These are phyloP conservation scores for Sarocladium kiliense DNA, from an alignment of 2,329 filamentous ascomycete genomes.

Conservation along the genomic window DNA sequence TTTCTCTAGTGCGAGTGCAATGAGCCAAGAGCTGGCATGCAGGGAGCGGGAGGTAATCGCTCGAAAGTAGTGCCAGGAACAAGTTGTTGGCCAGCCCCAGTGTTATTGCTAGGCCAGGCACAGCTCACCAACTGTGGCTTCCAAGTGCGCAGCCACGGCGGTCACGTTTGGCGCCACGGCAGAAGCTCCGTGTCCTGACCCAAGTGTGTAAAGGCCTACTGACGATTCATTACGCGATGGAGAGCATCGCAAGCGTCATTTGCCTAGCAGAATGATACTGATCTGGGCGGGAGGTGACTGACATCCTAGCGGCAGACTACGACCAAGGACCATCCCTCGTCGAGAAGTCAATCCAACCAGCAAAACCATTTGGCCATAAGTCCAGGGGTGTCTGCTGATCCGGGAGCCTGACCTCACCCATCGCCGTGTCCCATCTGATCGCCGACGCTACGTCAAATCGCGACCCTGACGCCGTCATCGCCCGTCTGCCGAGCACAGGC, in stretches of 20 bases:
- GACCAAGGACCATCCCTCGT: not conserved
- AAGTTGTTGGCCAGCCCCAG: not conserved
- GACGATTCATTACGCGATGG: too few species aligned
- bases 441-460: slow-evolving; percentile 9
- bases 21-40: not conserved
- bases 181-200: too few species aligned
- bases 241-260: too few species aligned
- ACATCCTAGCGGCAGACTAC: not conserved
- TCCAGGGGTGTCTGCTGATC: slow-evolving; percentile 6
- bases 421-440: slow-evolving; percentile 4
- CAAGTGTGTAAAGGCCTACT: too few species aligned
- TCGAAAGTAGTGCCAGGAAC: not conserved
- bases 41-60: not conserved
- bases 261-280: too few species aligned
- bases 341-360: not conserved
- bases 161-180: not conserved
- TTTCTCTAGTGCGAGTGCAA: not conserved
- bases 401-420: slow-evolving; percentile 6
- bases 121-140: not conserved
- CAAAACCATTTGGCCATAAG: not conserved
- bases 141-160: not conserved
- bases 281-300: not conserved
- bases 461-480: slow-evolving; percentile 9
- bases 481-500: slow-evolving; percentile 6
- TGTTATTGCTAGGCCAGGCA: not conserved